These are phyloP conservation scores for Paragyromitra xinjiangensis DNA, from an alignment of 495 filamentous ascomycete species.

Conservation along the genomic window DNA sequence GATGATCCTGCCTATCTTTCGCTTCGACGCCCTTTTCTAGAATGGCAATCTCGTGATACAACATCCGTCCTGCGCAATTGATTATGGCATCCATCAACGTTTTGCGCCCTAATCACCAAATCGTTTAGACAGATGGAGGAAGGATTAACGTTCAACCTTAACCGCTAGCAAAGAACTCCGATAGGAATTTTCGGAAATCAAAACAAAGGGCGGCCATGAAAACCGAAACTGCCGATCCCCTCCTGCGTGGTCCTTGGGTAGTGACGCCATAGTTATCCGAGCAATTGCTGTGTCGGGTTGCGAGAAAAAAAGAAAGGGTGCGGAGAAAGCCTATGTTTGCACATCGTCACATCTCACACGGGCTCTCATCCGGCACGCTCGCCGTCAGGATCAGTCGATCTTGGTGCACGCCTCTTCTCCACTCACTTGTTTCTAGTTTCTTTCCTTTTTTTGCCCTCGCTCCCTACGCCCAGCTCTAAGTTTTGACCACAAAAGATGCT, in stretches of 20 bases:
- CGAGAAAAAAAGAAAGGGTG: slow-evolving; percentile 31
- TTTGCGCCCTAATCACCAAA: slow-evolving; percentile 24
- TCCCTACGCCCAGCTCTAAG: neutral
- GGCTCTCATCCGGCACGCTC: slow-evolving; percentile 39
- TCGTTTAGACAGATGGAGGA: slow-evolving; percentile 15
- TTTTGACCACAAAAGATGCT: slow-evolving; percentile 3
- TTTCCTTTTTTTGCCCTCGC: neutral
- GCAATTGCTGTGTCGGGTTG: slow-evolving; percentile 30
- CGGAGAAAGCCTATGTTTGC: slow-evolving; percentile 49
- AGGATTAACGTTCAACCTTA: slow-evolving; percentile 18
- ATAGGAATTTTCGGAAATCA: slow-evolving; percentile 35
- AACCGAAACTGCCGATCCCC: slow-evolving; percentile 34
- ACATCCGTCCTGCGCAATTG: neutral
- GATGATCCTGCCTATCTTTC: slow-evolving; percentile 32
- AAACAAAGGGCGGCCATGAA: slow-evolving; percentile 19
- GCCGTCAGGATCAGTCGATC: slow-evolving; percentile 50
- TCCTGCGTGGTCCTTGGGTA: slow-evolving; percentile 28
- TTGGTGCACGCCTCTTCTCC: slow-evolving; percentile 3
- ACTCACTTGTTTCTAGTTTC: neutral
- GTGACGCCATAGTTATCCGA: slow-evolving; percentile 50
- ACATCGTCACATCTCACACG: slow-evolving; percentile 52
- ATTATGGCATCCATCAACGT: slow-evolving; percentile 18
- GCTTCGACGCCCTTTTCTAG: slow-evolving; percentile 38
- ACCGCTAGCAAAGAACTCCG: slow-evolving; percentile 32
- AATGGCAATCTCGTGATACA: slow-evolving; percentile 33